Evolutionary conservation across 139 green algal species (phyloP).

Genomic region (Micractinium sp.): DNA sequence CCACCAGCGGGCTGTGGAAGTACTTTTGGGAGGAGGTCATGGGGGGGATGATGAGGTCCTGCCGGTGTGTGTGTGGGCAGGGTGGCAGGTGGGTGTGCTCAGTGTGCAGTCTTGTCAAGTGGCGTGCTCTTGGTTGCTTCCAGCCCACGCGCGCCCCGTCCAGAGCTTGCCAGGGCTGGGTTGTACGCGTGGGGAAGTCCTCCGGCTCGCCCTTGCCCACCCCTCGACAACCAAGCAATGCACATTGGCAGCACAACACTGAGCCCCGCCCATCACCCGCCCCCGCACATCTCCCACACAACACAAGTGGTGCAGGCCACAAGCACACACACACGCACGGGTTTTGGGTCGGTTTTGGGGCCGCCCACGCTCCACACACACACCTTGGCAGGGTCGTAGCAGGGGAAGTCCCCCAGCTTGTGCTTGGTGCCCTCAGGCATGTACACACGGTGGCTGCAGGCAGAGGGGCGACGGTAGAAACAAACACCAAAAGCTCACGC

Average conservation of each 20-base stretch:
- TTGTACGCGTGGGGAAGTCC: no score
- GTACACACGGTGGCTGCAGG: conserved; percentile 27
- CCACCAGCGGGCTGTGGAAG: background rate
- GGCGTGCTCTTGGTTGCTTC: no score
- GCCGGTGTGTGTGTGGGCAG: background rate
- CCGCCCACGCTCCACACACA: no score
- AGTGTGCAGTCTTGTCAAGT: no score
- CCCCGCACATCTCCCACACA: background rate
- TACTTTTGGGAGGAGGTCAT: background rate
- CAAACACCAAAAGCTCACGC: background rate
- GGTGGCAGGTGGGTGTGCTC: no score
- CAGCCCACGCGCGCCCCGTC: no score
- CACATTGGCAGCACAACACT: background rate
- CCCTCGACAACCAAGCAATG: background rate
- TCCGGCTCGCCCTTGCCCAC: no score
- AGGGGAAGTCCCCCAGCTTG: conserved; percentile 38
- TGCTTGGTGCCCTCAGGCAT: conserved; percentile 20
- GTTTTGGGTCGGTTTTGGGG: no score
- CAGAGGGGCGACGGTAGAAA: background rate
- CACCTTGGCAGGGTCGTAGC: conserved; percentile 46
- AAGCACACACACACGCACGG: no score
- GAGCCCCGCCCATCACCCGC: no score
- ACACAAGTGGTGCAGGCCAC: background rate
- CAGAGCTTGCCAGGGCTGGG: no score
- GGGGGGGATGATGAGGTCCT: conserved; percentile 7